Evolutionary conservation across 129 eudicot species (phyloP).

Genomic region (Smallanthus sonchifolius): DNA sequence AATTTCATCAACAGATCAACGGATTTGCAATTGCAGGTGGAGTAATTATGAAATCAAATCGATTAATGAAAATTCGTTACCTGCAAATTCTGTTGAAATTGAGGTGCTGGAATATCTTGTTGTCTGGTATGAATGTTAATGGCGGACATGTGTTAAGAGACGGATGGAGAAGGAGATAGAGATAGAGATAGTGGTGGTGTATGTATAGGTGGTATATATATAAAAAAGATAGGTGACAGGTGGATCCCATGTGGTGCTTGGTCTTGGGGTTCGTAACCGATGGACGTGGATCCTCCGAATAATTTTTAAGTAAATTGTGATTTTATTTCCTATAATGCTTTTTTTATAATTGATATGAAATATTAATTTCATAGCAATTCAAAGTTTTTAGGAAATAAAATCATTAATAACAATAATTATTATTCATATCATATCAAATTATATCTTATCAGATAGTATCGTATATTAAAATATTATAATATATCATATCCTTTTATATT

Average conservation of each 20-base stretch:
- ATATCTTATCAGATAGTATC: too few species aligned
- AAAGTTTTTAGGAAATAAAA: too few species aligned
- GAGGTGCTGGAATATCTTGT: neutral
- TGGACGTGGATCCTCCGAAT: slow-evolving; percentile 24
- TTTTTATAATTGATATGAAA: too few species aligned
- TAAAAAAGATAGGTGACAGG: slow-evolving; percentile 21
- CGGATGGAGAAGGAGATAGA: neutral
- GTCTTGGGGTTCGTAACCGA: slow-evolving; percentile 31
- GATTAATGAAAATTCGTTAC: neutral
- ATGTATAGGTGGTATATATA: slow-evolving; percentile 25
- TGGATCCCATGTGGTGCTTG: slow-evolving; percentile 35
- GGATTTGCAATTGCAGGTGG: too few species aligned
- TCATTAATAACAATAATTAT: too few species aligned
- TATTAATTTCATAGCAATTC: too few species aligned
- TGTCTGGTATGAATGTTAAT: neutral
- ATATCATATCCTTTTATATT: too few species aligned
- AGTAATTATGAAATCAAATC: neutral
- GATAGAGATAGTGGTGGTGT: neutral
- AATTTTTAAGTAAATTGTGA: neutral
- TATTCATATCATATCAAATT: too few species aligned
- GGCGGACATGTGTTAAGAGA: slow-evolving; percentile 13
- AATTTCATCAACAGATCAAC: neutral
- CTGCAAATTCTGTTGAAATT: neutral
- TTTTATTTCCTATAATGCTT: too few species aligned
- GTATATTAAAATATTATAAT: too few species aligned